Percentiles rank a stretch among this genome's conserved stretches.
Conservation (phyloP, 2,329 filamentous ascomycete species). For the Tolypocladium tropicale region DNA sequence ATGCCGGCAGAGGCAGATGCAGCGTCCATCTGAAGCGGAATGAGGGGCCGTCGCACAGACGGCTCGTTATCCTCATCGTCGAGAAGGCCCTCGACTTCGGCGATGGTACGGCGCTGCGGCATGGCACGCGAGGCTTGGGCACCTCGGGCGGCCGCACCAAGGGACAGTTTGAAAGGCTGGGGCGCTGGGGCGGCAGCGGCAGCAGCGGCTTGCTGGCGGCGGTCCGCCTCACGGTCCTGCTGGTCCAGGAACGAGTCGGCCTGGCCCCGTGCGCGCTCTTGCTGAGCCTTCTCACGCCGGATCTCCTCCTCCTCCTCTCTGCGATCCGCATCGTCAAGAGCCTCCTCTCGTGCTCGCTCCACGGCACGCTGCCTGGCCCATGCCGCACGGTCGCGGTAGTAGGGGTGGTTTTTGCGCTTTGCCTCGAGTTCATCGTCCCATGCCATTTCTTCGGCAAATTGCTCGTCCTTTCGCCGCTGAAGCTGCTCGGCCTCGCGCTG, state of each 20-base stretch:
- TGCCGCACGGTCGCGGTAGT: slow-evolving; percentile 75
- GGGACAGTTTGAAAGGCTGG: slow-evolving; percentile 82
- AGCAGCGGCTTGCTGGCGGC: slow-evolving; percentile 22
- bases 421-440: slow-evolving; percentile 89
- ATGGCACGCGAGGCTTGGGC: slow-evolving; percentile 45
- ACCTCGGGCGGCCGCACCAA: slow-evolving; percentile 78
- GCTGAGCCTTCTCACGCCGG: slow-evolving; percentile 57
- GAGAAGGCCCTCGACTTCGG: slow-evolving; percentile 86
- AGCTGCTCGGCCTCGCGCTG: slow-evolving; percentile 59
- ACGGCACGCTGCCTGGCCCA: slow-evolving; percentile 75
- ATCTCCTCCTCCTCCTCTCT: slow-evolving; percentile 66
- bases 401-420: slow-evolving; percentile 60
- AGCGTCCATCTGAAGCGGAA: slow-evolving; percentile 75
- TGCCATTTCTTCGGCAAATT: slow-evolving; percentile 52
- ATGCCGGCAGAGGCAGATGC: slow-evolving; percentile 51
- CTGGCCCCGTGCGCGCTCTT: slow-evolving; percentile 71
- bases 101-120: slow-evolving; percentile 65
- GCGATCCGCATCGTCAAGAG: slow-evolving; percentile 74
- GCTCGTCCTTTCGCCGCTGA: slow-evolving; percentile 57
- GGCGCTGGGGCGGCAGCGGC: slow-evolving; percentile 38
- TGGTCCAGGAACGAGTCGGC: slow-evolving; percentile 85
- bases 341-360: slow-evolving; percentile 64
- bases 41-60: slow-evolving; percentile 60
- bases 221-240: slow-evolving; percentile 67
- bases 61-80: slow-evolving; percentile 86